Evolutionary conservation across 495 filamentous ascomycete species (phyloP), one percentile per base, ranked within the genome.

Genomic region (Glutinoglossum americanum): DNA sequence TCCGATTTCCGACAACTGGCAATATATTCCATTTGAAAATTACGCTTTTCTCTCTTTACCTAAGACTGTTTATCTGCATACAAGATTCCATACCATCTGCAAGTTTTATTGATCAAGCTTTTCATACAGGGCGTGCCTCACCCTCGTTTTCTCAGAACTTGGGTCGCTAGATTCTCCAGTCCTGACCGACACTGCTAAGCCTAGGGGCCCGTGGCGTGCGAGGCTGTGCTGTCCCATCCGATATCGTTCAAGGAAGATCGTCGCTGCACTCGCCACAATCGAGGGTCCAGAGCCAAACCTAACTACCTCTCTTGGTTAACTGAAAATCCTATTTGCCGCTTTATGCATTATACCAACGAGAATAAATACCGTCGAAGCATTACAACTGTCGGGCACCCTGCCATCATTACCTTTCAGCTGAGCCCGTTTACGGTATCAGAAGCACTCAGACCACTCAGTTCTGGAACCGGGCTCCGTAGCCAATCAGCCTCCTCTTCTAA

Each of bases 191-290:
- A 3, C 49, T 28, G 4, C 49, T 11, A 28, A 11, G 49, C 23
- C 28, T 53, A 13, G 11, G 11, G 49, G 3, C 8, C 26, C 26
- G 47, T 53, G 49, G 49, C 23, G 47, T 51, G 21, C 47, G 47
- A 51, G 49, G 49, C 49, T 53, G 49, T 53, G 49, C 49, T 30
- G 26, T 53, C 19, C 41, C 41, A 28, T 53, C 49, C 25, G 28
- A 3, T 53, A 53, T 53, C 28, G 49, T 53, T 32, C 49, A 53
- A 17, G 49, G n/a, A 27, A 53, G 49, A 53, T 53, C 49, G 49
- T 53, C 49, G 26, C 49, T 53, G 49, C 49, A 53, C 49, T 53
- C 49, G 49, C 49, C 49, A 53, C 49, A 53, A 28, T 32, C 13
- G 17, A 27, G 23, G 26, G 49, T 30, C 49, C 23, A 28, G 49